phyloP scores from a whole-genome alignment of 257 asterid species.

The Leptodermis oblonga region DNA sequence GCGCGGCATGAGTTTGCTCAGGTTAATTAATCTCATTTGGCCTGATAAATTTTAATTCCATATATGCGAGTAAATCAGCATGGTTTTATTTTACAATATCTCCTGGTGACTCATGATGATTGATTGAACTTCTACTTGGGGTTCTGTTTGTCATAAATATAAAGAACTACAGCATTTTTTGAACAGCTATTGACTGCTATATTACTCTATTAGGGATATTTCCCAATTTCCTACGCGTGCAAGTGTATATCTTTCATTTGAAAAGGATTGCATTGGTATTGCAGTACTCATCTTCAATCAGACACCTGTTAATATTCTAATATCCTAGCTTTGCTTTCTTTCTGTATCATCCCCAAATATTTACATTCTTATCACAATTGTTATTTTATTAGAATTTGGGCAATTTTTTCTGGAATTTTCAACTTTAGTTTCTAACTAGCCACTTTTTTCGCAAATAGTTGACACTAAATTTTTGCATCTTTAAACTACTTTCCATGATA shows the following conservation, averaged over 20 bases:
- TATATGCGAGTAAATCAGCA: background rate
- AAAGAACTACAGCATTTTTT: background rate
- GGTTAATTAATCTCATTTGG: constrained; percentile 42
- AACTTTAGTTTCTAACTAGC: background rate
- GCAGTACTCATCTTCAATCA: background rate
- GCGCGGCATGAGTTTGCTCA: constrained; percentile 89
- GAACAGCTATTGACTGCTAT: background rate
- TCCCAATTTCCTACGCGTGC: background rate
- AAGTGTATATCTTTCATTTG: background rate
- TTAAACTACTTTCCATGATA: background rate
- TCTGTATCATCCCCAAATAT: background rate
- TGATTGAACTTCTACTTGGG: background rate
- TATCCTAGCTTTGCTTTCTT: background rate
- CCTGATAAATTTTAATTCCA: background rate
- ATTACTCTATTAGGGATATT: background rate
- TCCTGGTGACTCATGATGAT: background rate
- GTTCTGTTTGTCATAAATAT: background rate
- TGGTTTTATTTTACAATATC: background rate
- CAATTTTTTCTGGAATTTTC: background rate
- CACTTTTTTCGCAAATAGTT: background rate
- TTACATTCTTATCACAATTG: background rate
- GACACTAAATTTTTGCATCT: background rate
- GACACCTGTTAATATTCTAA: background rate
- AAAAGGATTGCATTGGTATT: background rate
- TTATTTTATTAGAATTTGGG: background rate